Evolutionary conservation across 768 basidiomycete species (phyloP).

Genomic region (Tylopilus subfusipes): DNA sequence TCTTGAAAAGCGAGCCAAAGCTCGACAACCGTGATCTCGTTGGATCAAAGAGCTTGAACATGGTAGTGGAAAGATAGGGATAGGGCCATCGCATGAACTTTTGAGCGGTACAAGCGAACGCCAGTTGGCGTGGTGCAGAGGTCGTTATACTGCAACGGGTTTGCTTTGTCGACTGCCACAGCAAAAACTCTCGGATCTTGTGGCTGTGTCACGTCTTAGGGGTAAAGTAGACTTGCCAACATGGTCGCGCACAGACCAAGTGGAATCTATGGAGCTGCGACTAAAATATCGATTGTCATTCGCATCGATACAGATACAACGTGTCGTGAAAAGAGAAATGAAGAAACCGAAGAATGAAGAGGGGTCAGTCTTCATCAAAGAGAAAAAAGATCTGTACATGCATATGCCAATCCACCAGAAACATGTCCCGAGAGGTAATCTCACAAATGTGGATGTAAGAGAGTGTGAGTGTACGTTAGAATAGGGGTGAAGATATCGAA

Average conservation of each 20-base stretch:
- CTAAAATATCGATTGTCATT: neutral
- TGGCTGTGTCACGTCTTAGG: too few species aligned
- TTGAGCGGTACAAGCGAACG: too few species aligned
- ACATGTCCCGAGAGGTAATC: too few species aligned
- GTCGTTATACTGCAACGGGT: too few species aligned
- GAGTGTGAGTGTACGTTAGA: neutral
- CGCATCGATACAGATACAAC: neutral
- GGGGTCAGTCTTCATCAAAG: neutral
- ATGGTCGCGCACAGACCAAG: neutral
- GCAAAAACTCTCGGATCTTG: rapidly evolving
- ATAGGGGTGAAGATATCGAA: neutral
- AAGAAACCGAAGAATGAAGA: neutral
- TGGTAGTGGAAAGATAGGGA: too few species aligned
- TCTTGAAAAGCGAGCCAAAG: too few species aligned
- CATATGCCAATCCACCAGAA: neutral
- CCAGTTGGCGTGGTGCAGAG: too few species aligned
- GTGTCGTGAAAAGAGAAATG: neutral
- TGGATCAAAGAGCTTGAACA: too few species aligned
- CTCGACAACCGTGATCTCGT: too few species aligned
- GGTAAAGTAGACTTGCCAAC: neutral
- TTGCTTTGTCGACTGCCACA: rapidly evolving
- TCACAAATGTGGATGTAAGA: neutral
- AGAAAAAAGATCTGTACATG: neutral
- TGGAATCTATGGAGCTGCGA: too few species aligned
- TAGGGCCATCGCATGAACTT: too few species aligned